phyloP scores from a whole-genome alignment of 2,329 filamentous ascomycete genomes.

The Sporothrix sp. region DNA sequence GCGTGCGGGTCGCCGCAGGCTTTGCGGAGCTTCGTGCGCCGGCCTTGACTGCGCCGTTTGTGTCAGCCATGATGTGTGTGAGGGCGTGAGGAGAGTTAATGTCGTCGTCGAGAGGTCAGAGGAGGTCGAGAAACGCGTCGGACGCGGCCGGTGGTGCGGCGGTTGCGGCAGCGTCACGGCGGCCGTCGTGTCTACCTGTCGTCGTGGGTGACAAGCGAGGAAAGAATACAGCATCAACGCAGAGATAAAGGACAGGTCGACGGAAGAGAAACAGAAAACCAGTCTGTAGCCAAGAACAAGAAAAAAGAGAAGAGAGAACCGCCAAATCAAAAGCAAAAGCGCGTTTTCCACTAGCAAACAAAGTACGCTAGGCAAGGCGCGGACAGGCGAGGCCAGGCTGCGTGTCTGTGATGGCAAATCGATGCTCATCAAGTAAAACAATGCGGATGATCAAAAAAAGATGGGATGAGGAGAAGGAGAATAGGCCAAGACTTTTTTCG shows the following conservation, averaged over 20 bases:
- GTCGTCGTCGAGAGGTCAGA: background rate
- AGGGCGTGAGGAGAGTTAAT: background rate
- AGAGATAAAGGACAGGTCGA: background rate
- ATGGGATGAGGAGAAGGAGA: background rate
- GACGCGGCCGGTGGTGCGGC: no score
- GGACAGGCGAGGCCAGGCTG: no score
- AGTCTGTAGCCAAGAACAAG: background rate
- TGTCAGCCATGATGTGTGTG: slow-evolving; percentile 7
- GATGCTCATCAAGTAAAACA: background rate
- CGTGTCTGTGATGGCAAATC: no score
- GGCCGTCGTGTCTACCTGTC: no score
- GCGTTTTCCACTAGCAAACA: background rate
- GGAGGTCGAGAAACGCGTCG: background rate
- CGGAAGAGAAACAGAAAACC: background rate
- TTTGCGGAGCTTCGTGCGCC: background rate
- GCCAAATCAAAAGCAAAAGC: background rate
- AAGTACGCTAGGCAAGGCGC: background rate
- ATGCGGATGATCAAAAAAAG: background rate
- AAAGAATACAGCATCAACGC: background rate
- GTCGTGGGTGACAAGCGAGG: background rate
- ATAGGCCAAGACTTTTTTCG: no score
- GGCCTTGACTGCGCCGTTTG: slow-evolving; percentile 1
- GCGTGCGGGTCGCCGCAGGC: background rate
- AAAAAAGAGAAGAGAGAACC: background rate
- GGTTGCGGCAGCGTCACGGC: no score